Evolutionary conservation across 2,329 filamentous ascomycete genomes (phyloP).

Genomic region (Hypoxylon sp.): DNA sequence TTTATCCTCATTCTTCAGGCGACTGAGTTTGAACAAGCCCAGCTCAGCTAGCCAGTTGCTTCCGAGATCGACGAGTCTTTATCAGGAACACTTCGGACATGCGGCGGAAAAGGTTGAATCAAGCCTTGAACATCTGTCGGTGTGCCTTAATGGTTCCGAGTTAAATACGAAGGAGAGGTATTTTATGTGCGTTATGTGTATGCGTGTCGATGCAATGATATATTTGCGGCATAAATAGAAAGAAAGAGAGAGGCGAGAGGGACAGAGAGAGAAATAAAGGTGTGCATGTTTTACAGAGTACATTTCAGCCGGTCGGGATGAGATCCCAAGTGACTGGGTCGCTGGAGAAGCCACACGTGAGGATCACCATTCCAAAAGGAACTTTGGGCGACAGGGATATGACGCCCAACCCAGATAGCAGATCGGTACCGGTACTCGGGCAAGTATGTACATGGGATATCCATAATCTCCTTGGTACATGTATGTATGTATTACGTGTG

Average conservation of each 20-base stretch:
- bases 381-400: constrained; percentile 30
- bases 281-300: constrained; percentile 5
- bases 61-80: background rate
- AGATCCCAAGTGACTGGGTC: constrained; percentile 45
- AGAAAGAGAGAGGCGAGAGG: too few species aligned
- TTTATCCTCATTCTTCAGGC: too few species aligned
- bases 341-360: constrained; percentile 41
- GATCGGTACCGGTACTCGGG: constrained; percentile 22
- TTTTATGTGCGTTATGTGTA: background rate
- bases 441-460: constrained; percentile 12
- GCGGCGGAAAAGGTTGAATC: background rate
- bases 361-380: constrained; percentile 38
- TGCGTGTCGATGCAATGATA: constrained; percentile 8
- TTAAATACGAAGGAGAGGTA: background rate
- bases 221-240: constrained; percentile 15
- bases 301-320: constrained; percentile 34
- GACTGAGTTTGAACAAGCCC: too few species aligned
- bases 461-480: background rate
- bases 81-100: background rate
- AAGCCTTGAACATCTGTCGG: background rate
- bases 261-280: background rate
- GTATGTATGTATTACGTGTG: background rate
- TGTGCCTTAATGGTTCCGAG: background rate
- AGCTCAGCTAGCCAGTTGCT: too few species aligned
- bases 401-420: background rate